Conservation (phyloP, 164 flowering plant genomes). For the Vitis riparia region DNA sequence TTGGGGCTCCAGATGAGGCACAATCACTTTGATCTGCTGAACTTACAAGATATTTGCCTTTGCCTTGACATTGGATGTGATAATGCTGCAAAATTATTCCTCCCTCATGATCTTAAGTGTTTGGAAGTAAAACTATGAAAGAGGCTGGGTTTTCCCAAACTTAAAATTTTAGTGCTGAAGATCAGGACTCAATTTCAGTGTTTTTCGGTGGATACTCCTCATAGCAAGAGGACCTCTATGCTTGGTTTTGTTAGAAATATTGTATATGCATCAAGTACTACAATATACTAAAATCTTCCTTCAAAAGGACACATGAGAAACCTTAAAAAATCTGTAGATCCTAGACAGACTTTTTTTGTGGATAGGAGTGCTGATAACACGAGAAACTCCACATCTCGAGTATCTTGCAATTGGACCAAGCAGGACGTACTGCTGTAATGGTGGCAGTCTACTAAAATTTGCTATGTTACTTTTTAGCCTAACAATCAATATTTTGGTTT, state of each 20-base stretch:
- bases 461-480: background rate
- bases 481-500: constrained; percentile 7
- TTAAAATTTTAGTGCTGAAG: background rate
- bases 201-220: too few species aligned
- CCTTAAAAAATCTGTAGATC: too few species aligned
- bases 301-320: too few species aligned
- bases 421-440: background rate
- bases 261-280: too few species aligned
- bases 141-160: background rate
- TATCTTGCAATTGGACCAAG: too few species aligned
- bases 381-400: too few species aligned
- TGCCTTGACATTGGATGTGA: background rate
- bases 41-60: background rate
- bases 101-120: background rate
- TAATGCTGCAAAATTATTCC: background rate
- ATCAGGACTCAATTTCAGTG: background rate
- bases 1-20: background rate
- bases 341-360: too few species aligned
- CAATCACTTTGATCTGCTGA: background rate
- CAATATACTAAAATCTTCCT: too few species aligned
- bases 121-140: background rate
- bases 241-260: too few species aligned
- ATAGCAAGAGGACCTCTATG: too few species aligned
- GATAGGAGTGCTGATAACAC: too few species aligned
- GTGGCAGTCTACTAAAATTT: background rate